Conservation (phyloP, 768 basidiomycete genomes). For the Suillus placidus region DNA sequence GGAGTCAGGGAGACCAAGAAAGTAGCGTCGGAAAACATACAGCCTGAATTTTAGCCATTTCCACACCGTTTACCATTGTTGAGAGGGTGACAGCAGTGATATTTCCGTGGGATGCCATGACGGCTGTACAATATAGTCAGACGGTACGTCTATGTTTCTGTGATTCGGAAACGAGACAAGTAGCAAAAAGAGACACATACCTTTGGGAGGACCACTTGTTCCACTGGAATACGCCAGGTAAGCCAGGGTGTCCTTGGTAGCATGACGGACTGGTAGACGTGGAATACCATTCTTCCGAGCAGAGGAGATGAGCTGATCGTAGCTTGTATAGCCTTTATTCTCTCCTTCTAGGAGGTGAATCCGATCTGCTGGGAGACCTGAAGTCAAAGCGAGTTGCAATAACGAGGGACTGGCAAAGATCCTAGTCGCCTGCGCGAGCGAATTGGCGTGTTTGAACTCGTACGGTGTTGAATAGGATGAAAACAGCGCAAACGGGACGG, state of each 20-base stretch:
- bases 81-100: slow-evolving; percentile 44
- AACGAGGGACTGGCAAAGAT: slow-evolving; percentile 49
- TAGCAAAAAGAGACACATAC: slow-evolving; percentile 27
- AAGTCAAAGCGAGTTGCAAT: slow-evolving; percentile 39
- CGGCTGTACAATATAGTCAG: slow-evolving; percentile 39
- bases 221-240: slow-evolving; percentile 73
- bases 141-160: neutral
- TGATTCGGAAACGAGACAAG: neutral
- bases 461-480: slow-evolving; percentile 50
- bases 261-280: slow-evolving; percentile 42
- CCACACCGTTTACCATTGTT: slow-evolving; percentile 30
- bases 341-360: slow-evolving; percentile 49
- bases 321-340: slow-evolving; percentile 38
- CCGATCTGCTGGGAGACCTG: slow-evolving; percentile 34
- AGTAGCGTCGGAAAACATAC: slow-evolving; percentile 50
- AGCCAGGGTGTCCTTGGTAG: slow-evolving; percentile 52
- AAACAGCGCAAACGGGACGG: slow-evolving; percentile 50
- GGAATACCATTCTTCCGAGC: slow-evolving; percentile 40
- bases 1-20: slow-evolving; percentile 48
- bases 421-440: slow-evolving; percentile 46
- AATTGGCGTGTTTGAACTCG: slow-evolving; percentile 51
- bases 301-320: slow-evolving; percentile 43
- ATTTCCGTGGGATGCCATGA: slow-evolving; percentile 68
- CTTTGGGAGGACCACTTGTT: slow-evolving; percentile 70
- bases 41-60: slow-evolving; percentile 32